Conservation (phyloP, 805 yeast species). For the Brettanomyces nanus region DNA sequence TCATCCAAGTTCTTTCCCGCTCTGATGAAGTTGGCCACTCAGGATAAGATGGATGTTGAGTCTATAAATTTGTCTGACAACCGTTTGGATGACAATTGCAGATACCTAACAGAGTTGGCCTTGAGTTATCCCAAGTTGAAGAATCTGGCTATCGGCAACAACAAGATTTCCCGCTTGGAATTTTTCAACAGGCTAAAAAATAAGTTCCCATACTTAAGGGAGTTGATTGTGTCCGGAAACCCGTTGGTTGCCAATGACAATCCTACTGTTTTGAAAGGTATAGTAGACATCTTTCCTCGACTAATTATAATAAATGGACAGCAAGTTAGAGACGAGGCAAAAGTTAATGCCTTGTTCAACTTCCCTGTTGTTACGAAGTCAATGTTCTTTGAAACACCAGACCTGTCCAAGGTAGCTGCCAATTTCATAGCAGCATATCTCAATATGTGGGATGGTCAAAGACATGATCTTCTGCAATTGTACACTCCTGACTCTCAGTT, state of each 20-base stretch:
- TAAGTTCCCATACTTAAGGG: slow-evolving; percentile 66
- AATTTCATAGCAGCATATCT: slow-evolving; percentile 69
- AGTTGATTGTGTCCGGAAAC: slow-evolving; percentile 69
- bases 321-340: slow-evolving; percentile 64
- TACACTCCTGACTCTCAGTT: slow-evolving; percentile 83
- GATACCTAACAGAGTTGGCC: slow-evolving; percentile 54
- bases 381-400: slow-evolving; percentile 75
- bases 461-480: slow-evolving; percentile 59
- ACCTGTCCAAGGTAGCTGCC: slow-evolving; percentile 63
- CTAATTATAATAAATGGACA: slow-evolving; percentile 72
- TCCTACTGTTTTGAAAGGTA: slow-evolving; percentile 41
- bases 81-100: slow-evolving; percentile 50
- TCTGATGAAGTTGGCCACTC: slow-evolving; percentile 68
- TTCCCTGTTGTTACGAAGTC: slow-evolving; percentile 51
- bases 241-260: slow-evolving; percentile 46
- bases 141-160: slow-evolving; percentile 75
- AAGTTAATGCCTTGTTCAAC: slow-evolving; percentile 39
- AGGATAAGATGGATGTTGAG: slow-evolving; percentile 44
- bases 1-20: slow-evolving; percentile 85
- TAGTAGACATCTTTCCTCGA: slow-evolving; percentile 71
- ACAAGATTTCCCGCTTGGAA: slow-evolving; percentile 51
- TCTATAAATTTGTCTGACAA: slow-evolving; percentile 67
- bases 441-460: slow-evolving; percentile 73
- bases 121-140: slow-evolving; percentile 65
- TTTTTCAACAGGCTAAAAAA: slow-evolving; percentile 68